Conservation (phyloP, 2,329 filamentous ascomycete genomes). For the Beauveria medogensis region DNA sequence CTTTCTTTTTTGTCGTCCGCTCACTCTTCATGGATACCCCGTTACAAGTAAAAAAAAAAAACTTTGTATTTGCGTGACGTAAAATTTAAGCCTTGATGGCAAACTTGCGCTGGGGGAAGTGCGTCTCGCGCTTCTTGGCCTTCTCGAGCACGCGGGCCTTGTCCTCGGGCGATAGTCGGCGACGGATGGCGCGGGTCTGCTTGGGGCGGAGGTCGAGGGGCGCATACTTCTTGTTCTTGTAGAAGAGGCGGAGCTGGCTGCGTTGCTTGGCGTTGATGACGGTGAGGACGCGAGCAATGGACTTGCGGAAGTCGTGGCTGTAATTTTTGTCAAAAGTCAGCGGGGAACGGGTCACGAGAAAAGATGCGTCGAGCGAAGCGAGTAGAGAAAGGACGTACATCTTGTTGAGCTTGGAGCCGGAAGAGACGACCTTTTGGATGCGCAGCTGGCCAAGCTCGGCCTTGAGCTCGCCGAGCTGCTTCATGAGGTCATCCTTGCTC, state of each 20-base stretch:
- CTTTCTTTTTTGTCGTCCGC: neutral
- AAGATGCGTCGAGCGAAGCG: neutral
- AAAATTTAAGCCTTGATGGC: conserved; percentile 69
- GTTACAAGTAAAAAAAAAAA: neutral
- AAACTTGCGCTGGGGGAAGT: conserved; percentile 98
- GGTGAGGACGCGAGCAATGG: conserved; percentile 96
- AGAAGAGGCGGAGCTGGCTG: conserved; percentile 95
- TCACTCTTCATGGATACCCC: neutral
- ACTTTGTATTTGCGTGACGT: conserved; percentile 30
- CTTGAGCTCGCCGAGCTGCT: conserved; percentile 93
- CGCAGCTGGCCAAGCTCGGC: conserved; percentile 91
- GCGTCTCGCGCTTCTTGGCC: conserved; percentile 89
- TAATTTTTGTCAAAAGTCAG: conserved; percentile 26
- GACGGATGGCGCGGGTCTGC: conserved; percentile 96
- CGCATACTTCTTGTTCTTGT: conserved; percentile 99
- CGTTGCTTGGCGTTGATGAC: conserved; percentile 99
- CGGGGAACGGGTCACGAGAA: neutral
- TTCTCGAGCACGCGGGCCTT: conserved; percentile 77
- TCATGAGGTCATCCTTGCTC: conserved; percentile 96
- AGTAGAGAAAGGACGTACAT: conserved; percentile 57
- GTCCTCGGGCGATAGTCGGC: conserved; percentile 89
- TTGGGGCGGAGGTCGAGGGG: conserved; percentile 97
- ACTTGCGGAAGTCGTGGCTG: conserved; percentile 98
- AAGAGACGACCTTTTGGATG: conserved; percentile 97
- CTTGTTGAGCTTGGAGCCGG: conserved; percentile 91